Percentiles rank a stretch among this genome's conserved stretches.
phyloP scores from a whole-genome alignment of 2,329 filamentous ascomycete species.

The Hysterium pulicare region DNA sequence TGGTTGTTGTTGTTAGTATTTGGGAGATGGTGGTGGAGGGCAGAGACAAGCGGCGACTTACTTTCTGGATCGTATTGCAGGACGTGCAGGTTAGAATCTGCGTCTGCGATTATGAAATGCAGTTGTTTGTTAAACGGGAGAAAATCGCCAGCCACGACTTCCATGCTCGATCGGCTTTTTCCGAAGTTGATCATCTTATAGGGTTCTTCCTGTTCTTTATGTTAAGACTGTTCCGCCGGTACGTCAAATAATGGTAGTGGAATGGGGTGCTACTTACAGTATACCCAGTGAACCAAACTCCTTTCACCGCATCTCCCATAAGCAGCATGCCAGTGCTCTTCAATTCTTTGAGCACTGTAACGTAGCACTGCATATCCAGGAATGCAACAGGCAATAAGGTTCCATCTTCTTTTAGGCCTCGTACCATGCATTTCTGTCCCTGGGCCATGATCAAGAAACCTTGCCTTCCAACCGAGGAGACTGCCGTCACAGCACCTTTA shows the following conservation, averaged over 20 bases:
- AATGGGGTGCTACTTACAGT: slow-evolving; percentile 50
- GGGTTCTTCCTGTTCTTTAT: slow-evolving; percentile 68
- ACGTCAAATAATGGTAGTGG: neutral
- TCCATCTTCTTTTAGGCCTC: slow-evolving; percentile 92
- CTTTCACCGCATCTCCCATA: slow-evolving; percentile 87
- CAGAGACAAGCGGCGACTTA: slow-evolving; percentile 46
- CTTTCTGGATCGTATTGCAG: slow-evolving; percentile 93
- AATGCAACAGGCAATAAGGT: slow-evolving; percentile 91
- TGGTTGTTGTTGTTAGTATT: slow-evolving; percentile 20
- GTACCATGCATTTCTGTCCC: slow-evolving; percentile 95
- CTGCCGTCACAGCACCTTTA: slow-evolving; percentile 82
- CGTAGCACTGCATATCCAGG: slow-evolving; percentile 95
- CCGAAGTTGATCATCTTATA: slow-evolving; percentile 93
- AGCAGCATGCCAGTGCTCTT: slow-evolving; percentile 80
- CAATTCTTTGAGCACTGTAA: slow-evolving; percentile 79
- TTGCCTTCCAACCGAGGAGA: slow-evolving; percentile 81
- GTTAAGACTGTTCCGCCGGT: too few species aligned
- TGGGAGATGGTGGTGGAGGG: neutral
- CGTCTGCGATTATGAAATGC: slow-evolving; percentile 78
- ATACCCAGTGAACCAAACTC: slow-evolving; percentile 94
- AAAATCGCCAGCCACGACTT: slow-evolving; percentile 80
- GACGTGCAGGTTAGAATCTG: slow-evolving; percentile 81
- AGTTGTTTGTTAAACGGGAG: slow-evolving; percentile 80
- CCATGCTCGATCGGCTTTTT: slow-evolving; percentile 74
- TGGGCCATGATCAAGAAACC: slow-evolving; percentile 87